Evolutionary conservation across 2,329 filamentous ascomycete species (phyloP).

Genomic region (Akanthomyces muscarius): DNA sequence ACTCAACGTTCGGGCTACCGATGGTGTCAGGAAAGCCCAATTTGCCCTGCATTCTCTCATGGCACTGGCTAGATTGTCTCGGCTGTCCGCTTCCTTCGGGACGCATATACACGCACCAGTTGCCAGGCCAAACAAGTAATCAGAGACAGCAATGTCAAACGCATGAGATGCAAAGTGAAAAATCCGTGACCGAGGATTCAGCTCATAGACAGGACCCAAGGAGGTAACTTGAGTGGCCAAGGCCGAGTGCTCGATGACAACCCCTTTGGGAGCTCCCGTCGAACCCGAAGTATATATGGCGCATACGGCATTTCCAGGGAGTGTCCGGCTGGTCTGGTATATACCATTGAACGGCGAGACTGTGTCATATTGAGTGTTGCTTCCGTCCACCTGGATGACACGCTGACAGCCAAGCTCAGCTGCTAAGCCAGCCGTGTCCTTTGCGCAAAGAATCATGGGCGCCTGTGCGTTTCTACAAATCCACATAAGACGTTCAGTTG

Average conservation of each 20-base stretch:
- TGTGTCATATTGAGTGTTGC: neutral
- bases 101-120: neutral
- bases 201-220: neutral
- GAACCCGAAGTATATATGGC: slow-evolving; percentile 2
- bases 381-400: neutral
- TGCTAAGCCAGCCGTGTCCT: neutral
- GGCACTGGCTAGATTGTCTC: neutral
- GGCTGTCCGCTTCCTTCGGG: neutral
- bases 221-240: neutral
- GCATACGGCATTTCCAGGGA: neutral
- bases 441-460: neutral
- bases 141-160: neutral
- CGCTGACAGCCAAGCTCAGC: neutral
- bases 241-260: neutral
- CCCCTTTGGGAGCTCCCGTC: neutral
- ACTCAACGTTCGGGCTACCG: neutral
- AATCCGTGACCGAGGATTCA: neutral
- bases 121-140: neutral
- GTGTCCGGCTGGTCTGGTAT: neutral
- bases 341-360: neutral
- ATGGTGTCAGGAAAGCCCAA: neutral
- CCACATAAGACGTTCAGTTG: neutral
- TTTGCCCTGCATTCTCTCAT: neutral
- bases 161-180: slow-evolving; percentile 9
- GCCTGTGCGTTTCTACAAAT: neutral